Base-by-base conservation (phyloP, 2,329 filamentous ascomycete species). In the Epichloe hybrida region DNA sequence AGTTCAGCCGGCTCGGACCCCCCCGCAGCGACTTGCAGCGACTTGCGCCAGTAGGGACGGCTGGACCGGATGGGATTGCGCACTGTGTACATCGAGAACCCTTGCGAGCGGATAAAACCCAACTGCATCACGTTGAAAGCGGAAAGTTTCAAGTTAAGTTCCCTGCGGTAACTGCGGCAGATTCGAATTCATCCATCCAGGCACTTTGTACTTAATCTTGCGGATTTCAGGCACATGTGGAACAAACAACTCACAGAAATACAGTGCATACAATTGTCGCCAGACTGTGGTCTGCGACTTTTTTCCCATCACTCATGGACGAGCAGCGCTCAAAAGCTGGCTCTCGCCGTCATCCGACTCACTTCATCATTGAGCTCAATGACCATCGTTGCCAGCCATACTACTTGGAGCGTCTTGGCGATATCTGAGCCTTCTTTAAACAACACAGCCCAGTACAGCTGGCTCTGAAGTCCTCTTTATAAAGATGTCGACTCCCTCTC, bases 401-500 rank as follows among this genome's bases (percentile, higher is more conserved):
- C 5, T 27, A 9, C 4, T 9, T 9, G 12, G 5, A 15, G 4
- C 20, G 9, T 37, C 34, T 17, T 12, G 20, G 4, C 27, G 20
- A 8, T 21, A 7, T 17, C 17, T 34, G 44, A 46, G 13, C n/a
- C 9, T 20, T 44, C 31, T 40, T 36, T 9, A 20, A 34, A 23
- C 38, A 23, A 13, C 31, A 37, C 2, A 45, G 15, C 12, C 17
- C 45, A 50, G 23, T 31, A 38, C 31, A 27, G 8, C 39, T 36
- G 21, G 40, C 35, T 23, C 27, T 11, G 27, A 31, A 31, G 27
- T 11, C 27, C 27, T 27, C 20, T n/a, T n/a, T 20, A 9, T 35
- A 37, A 50, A 61, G 53, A 80, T 80, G 77, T 61, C 73, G 54
- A 70, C 70, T 39, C 56, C 65, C 37, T 69, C 73, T 54, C 72